Percentiles rank a stretch among this genome's conserved stretches.
phyloP scores from a whole-genome alignment of 2,329 filamentous ascomycete genomes.

The Grosmannia serpens region DNA sequence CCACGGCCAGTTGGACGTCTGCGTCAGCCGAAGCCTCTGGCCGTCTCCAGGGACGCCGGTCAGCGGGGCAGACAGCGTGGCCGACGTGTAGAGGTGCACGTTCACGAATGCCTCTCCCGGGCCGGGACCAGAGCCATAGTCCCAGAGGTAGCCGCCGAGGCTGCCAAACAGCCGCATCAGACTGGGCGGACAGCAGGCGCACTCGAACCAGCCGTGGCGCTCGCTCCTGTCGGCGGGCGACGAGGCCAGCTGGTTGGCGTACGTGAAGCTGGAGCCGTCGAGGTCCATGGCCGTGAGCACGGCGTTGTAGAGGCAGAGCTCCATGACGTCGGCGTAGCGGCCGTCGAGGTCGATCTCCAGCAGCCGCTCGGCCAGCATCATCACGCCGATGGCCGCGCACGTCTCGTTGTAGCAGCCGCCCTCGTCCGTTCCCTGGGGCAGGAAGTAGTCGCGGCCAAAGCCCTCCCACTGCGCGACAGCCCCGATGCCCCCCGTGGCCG shows the following conservation, averaged over 20 bases:
- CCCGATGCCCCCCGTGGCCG: conserved; percentile 49
- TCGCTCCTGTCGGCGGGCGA: conserved; percentile 35
- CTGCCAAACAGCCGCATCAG: conserved; percentile 42
- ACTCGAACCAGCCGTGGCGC: conserved; percentile 46
- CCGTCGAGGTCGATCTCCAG: conserved; percentile 40
- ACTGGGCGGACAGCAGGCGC: conserved; percentile 50
- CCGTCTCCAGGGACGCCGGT: conserved; percentile 22
- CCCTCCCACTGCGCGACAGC: conserved; percentile 47
- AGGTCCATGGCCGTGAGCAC: conserved; percentile 45
- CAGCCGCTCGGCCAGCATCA: conserved; percentile 48
- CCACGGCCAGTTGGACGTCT: conserved; percentile 47
- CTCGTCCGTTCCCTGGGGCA: conserved; percentile 47
- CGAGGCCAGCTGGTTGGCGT: conserved; percentile 49
- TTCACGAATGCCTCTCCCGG: conserved; percentile 26
- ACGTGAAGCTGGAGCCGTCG: conserved; percentile 46
- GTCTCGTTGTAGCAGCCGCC: conserved; percentile 53
- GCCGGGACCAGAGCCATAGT: conserved; percentile 18
- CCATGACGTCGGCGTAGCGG: conserved; percentile 46
- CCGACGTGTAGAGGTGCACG: conserved; percentile 45
- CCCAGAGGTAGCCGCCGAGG: conserved; percentile 46
- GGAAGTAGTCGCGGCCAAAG: conserved; percentile 46
- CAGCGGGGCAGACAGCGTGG: conserved; percentile 20
- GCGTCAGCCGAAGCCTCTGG: conserved; percentile 28
- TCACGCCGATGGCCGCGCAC: conserved; percentile 46
- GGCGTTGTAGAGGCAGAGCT: conserved; percentile 48